These are phyloP conservation scores for Xylaria palmicola DNA, from an alignment of 495 filamentous ascomycete genomes.

Conservation along the genomic window DNA sequence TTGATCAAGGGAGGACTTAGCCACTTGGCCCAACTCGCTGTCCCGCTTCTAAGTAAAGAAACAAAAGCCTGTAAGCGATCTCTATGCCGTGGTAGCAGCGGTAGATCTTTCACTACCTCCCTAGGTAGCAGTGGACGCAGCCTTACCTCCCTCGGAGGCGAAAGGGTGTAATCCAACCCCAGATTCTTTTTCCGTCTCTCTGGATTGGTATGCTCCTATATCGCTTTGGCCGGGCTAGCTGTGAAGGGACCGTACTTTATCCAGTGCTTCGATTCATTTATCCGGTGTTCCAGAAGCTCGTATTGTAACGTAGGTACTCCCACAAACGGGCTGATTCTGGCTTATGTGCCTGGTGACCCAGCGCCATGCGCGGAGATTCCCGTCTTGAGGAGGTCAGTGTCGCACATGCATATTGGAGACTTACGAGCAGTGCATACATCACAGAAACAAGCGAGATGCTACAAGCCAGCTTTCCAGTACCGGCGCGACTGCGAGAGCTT, in stretches of 20 bases:
- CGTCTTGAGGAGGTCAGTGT: constrained; percentile 12
- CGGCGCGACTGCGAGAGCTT: constrained; percentile 3
- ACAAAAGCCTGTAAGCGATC: constrained; percentile 15
- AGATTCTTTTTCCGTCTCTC: constrained; percentile 16
- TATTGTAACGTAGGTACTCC: constrained; percentile 6
- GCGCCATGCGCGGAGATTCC: constrained; percentile 14
- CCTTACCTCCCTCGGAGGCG: constrained; percentile 28
- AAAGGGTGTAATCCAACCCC: constrained; percentile 20
- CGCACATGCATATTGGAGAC: constrained; percentile 15
- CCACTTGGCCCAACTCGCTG: neutral
- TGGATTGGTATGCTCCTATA: constrained; percentile 2
- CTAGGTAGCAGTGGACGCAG: constrained; percentile 26
- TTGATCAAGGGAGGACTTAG: constrained; percentile 3
- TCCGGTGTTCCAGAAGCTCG: constrained; percentile 18
- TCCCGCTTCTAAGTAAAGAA: constrained; percentile 14
- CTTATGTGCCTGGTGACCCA: constrained; percentile 9
- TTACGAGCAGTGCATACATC: constrained; percentile 9
- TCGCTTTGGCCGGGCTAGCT: constrained; percentile 4
- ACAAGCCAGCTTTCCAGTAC: constrained; percentile 1
- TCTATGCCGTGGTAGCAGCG: constrained; percentile 10
- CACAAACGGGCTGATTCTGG: neutral
- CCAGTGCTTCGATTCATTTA: constrained; percentile 16
- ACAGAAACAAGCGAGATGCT: constrained; percentile 9
- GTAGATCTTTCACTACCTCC: constrained; percentile 15
- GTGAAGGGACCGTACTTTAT: constrained; percentile 13